Percentiles rank a stretch among this genome's conserved stretches.
Evolutionary conservation across 257 asterid genomes (phyloP).

Genomic region (Agastache rugosa): DNA sequence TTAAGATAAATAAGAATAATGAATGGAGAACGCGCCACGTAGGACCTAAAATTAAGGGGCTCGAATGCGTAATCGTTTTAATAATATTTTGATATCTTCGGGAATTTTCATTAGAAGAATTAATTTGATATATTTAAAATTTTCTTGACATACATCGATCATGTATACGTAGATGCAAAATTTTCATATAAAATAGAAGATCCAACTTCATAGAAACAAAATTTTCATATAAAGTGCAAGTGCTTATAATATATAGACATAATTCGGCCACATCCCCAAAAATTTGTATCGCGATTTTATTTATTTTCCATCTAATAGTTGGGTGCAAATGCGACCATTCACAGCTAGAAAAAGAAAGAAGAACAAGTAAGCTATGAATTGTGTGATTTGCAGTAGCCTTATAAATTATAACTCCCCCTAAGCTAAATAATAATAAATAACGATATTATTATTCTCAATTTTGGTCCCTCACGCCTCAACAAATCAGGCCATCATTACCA

Average conservation of each 20-base stretch:
- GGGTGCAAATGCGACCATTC: background rate
- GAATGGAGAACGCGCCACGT: too few relatives aligned
- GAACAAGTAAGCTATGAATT: background rate
- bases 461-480: conserved; percentile 7
- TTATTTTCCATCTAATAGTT: background rate
- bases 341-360: background rate
- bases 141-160: too few relatives aligned
- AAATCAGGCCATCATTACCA: background rate
- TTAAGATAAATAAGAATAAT: too few relatives aligned
- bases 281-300: background rate
- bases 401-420: conserved; percentile 19
- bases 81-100: too few relatives aligned
- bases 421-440: conserved; percentile 12
- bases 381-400: conserved; percentile 12
- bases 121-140: background rate
- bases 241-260: background rate
- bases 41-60: too few relatives aligned
- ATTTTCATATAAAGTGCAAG: background rate
- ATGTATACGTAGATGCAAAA: too few relatives aligned
- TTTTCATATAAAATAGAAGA: background rate
- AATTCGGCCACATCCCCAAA: background rate
- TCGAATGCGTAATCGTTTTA: too few relatives aligned
- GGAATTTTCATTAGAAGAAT: background rate
- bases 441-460: background rate
- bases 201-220: too few relatives aligned